phyloP scores from a whole-genome alignment of 2,329 filamentous ascomycete species.

The Pleoardoris graminearum region DNA sequence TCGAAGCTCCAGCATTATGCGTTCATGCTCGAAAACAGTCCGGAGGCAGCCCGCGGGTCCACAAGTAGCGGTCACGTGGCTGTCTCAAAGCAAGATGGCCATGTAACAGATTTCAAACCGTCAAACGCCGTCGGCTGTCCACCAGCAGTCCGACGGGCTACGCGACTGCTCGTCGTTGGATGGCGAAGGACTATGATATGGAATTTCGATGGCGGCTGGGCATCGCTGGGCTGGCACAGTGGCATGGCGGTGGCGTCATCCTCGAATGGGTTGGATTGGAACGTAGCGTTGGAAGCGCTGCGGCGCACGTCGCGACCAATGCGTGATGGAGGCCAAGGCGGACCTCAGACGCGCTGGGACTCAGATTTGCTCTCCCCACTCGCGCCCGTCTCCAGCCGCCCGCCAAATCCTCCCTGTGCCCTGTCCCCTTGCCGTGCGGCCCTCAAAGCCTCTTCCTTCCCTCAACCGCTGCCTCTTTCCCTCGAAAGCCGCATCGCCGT shows the following conservation, averaged over 20 bases:
- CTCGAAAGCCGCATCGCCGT: constrained; percentile 23
- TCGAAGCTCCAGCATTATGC: constrained; percentile 37
- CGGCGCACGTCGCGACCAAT: constrained; percentile 37
- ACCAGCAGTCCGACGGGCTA: constrained; percentile 16
- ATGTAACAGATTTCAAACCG: constrained; percentile 47
- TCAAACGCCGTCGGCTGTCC: constrained; percentile 23
- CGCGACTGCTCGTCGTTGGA: constrained; percentile 7
- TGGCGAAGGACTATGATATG: constrained; percentile 12
- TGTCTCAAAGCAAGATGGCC: constrained; percentile 40
- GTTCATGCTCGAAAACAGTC: constrained; percentile 39
- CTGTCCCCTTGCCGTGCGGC: constrained; percentile 33
- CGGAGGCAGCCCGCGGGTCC: constrained; percentile 16
- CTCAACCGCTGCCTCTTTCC: constrained; percentile 22
- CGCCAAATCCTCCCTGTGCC: constrained; percentile 37
- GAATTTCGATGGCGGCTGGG: constrained; percentile 20
- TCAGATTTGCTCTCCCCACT: constrained; percentile 45
- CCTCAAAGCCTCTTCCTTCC: constrained; percentile 32
- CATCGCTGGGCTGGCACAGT: constrained; percentile 15
- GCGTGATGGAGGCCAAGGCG: constrained; percentile 35
- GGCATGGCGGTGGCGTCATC: constrained; percentile 34
- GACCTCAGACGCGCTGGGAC: constrained; percentile 41
- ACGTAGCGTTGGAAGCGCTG: constrained; percentile 37
- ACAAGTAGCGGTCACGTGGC: constrained; percentile 35
- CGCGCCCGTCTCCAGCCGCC: constrained; percentile 41
- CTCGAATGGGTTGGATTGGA: constrained; percentile 29